Evolutionary conservation across 257 asterid species (phyloP), one percentile per base, ranked within the genome.

Genomic region (Hygrophila difformis): DNA sequence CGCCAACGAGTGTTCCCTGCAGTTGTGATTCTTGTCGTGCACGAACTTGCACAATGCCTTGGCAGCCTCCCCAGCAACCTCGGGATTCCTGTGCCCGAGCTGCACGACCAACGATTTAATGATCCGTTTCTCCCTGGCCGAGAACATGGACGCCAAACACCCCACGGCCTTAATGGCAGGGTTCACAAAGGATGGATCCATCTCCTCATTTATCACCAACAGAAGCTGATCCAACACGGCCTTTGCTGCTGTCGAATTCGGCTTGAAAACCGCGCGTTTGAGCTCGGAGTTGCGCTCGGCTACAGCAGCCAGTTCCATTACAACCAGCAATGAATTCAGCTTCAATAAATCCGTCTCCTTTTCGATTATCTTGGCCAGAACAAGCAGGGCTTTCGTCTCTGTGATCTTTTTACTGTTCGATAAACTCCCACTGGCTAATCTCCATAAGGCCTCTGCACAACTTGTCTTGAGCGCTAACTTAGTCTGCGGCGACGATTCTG

Each of bases 151-250:
- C 0, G 91, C 77, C 46, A 79, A 50, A 61, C 81, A 72, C 0
- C 84, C 91, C 1, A 79, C 55, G 0, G 84, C 70, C 56, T 57
- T 63, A 7, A 68, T 66, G 6, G 82, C 71, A 0, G 79, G 79
- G 18, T 45, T 60, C 62, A 72, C 58, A 21, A 62, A 55, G 8
- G 29, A 2, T 1, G 60, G 51, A 17, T 39, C 36, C 1, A 14
- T 9, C 11, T 64, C 75, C 53, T 75, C 72, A 12, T 67, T 70
- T 41, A 75, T 58, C 49, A 75, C 79, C 22, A 63, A 60, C 56
- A 75, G 16, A n/a, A 79, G 91, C 62, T 79, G 91, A 53, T 79
- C 78, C 12, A 79, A 36, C n/a, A 79, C 66, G 1, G 70, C 75
- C 28, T 62, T 75, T 2, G 77, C 79, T 3, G 78, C 77, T 0